Evolutionary conservation across 768 basidiomycete species (phyloP), one percentile per base, ranked within the genome.

Genomic region (Amanita pallidorosea): DNA sequence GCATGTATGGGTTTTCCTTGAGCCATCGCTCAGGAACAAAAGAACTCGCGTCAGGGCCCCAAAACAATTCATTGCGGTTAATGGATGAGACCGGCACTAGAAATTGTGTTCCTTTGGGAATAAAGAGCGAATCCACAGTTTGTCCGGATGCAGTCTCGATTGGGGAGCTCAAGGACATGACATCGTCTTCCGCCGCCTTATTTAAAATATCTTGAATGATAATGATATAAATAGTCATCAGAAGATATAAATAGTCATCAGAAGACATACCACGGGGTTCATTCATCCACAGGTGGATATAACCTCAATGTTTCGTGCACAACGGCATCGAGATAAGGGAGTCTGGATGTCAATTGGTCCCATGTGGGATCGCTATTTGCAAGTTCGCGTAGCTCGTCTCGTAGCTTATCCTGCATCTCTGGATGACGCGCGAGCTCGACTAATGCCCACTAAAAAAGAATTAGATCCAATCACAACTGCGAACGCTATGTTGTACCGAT

Each of bases 21-120:
- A 71, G 54, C 74, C 75, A 77, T 1, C 74, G 65, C 36, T 67
- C 65, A 1, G 74, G 75, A 7, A 61, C 61, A 56, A 76, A 76
- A 31, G 65, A 61, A 23, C 59, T 64, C n/a, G 73, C 70, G 38
- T 72, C 68, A 1, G 61, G 45, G 5, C 79, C 77, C 70, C 75
- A 79, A 23, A 74, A 54, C 3, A 52, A 58, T 22, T 61, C 56
- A 2, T 69, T 67, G 13, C 62, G 56, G 56, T 78, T 76, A 23
- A 77, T 63, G 43, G 56, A 58, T 13, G 60, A 55, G 37, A 75
- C 64, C 0, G 75, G 68, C 6, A 57, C 5, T 61, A 62, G 15
- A 77, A 55, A 3, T 54, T 44, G 1, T 13, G 70, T 66, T 20
- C 72, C 74, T 51, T 68, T 67, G 1, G 47, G 47, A n/a, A 76